Evolutionary conservation across 768 basidiomycete species (phyloP).

Genomic region (Neoboletus brunneissimus): DNA sequence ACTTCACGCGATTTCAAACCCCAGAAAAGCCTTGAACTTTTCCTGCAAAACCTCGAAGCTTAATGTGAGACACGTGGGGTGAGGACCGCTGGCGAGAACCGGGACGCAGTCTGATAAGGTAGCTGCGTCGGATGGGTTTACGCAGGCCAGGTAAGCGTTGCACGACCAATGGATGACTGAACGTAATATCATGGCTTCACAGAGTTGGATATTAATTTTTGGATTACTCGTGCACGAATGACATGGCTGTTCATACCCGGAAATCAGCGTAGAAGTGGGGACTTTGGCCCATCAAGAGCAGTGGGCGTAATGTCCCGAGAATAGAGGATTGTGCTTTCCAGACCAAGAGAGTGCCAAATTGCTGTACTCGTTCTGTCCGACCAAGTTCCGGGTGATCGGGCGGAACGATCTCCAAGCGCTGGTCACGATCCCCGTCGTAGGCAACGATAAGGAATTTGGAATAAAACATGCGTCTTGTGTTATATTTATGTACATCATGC

Average conservation of each 20-base stretch:
- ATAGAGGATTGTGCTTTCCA: background rate
- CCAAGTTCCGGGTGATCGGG: slow-evolving; percentile 11
- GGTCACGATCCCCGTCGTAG: background rate
- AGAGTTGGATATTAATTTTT: slow-evolving; percentile 24
- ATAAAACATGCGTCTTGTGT: slow-evolving; percentile 1
- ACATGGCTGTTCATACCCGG: slow-evolving; percentile 23
- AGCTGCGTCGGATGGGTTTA: slow-evolving; percentile 8
- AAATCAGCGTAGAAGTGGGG: slow-evolving; percentile 12
- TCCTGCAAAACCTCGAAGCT: slow-evolving; percentile 6
- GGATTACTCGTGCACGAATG: slow-evolving; percentile 13
- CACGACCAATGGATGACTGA: slow-evolving; percentile 1
- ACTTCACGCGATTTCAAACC: slow-evolving; percentile 15
- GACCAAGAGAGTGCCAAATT: background rate
- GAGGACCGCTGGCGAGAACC: slow-evolving; percentile 5
- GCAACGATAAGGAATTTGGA: background rate
- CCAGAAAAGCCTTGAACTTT: slow-evolving; percentile 19
- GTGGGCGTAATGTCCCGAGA: slow-evolving; percentile 5
- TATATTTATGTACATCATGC: slow-evolving; percentile 22
- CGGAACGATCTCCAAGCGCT: slow-evolving; percentile 8
- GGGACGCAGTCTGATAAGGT: background rate
- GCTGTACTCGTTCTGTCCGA: slow-evolving; percentile 1
- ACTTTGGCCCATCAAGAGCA: background rate
- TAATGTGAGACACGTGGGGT: slow-evolving; percentile 11
- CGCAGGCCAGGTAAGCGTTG: slow-evolving; percentile 13
- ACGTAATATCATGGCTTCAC: slow-evolving; percentile 1